Conservation (phyloP, 176 grass and related monocot genomes). For the Hordeum marinum region DNA sequence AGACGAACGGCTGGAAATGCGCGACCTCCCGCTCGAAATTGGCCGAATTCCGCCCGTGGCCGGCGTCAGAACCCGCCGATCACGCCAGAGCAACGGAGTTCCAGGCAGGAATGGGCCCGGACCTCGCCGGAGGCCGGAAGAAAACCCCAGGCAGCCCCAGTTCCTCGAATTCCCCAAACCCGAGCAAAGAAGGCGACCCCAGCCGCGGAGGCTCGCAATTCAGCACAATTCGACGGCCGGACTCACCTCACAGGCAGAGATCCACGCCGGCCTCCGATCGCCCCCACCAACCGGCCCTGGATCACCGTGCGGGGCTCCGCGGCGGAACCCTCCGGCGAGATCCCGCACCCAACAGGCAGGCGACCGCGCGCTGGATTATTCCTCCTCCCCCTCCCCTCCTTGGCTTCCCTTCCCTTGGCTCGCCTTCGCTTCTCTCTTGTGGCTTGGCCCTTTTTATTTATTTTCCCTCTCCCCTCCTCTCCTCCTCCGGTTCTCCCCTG, state of each 20-base stretch:
- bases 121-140: neutral
- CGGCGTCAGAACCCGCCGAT: neutral
- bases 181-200: neutral
- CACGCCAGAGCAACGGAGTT: neutral
- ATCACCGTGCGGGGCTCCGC: conserved; percentile 6
- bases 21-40: neutral
- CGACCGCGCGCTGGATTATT: conserved; percentile 19
- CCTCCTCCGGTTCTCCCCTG: conserved; percentile 15
- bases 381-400: neutral
- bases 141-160: neutral
- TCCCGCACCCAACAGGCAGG: neutral
- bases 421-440: neutral
- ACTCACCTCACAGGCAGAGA: conserved; percentile 47
- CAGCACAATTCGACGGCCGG: neutral
- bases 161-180: neutral
- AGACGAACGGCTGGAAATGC: neutral
- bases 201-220: conserved; percentile 21
- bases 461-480: neutral
- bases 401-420: neutral
- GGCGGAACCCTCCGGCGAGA: conserved; percentile 16
- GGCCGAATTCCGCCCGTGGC: neutral
- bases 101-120: neutral
- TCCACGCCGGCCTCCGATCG: conserved; percentile 31
- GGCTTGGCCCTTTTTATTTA: conserved; percentile 33
- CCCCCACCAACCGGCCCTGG: conserved; percentile 4